These are phyloP conservation scores for Amborella trichopoda DNA, from an alignment of 164 flowering plant species.

Conservation along the genomic window DNA sequence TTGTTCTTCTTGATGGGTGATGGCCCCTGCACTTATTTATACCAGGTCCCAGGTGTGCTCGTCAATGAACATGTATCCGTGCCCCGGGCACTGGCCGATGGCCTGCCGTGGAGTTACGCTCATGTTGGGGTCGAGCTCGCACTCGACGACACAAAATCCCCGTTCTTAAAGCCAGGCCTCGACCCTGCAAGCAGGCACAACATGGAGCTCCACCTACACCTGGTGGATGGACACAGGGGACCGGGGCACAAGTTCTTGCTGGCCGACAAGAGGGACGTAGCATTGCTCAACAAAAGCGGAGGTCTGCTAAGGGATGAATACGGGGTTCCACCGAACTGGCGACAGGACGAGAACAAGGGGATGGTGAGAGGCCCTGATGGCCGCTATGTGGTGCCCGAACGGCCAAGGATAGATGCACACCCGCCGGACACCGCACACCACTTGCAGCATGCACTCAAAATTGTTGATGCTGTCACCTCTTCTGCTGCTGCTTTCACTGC, in stretches of 20 bases:
- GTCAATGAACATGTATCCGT: neutral
- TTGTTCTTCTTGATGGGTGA: too few relatives aligned
- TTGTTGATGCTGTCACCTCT: too few relatives aligned
- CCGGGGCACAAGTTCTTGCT: slow-evolving; percentile 20
- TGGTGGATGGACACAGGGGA: slow-evolving; percentile 81
- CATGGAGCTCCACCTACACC: slow-evolving; percentile 69
- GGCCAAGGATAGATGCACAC: slow-evolving; percentile 46
- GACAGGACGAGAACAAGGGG: slow-evolving; percentile 74
- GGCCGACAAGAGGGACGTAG: slow-evolving; percentile 43
- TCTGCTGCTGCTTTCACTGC: too few relatives aligned
- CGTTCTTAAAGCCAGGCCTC: slow-evolving; percentile 50
- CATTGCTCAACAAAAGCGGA: slow-evolving; percentile 56
- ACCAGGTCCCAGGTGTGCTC: too few relatives aligned
- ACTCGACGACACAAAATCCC: slow-evolving; percentile 55
- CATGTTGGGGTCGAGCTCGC: slow-evolving; percentile 53
- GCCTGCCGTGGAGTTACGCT: slow-evolving; percentile 49
- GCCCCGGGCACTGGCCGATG: slow-evolving; percentile 28
- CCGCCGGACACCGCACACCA: slow-evolving; percentile 60
- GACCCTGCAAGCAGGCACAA: slow-evolving; percentile 35
- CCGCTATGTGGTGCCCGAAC: slow-evolving; percentile 56
- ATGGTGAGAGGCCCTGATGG: slow-evolving; percentile 63
- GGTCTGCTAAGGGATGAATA: slow-evolving; percentile 40
- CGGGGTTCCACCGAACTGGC: slow-evolving; percentile 61
- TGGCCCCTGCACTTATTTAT: too few relatives aligned
- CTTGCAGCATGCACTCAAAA: too few relatives aligned